Evolutionary conservation across 2,329 filamentous ascomycete species (phyloP).

Genomic region (Atkinsonella texensis): DNA sequence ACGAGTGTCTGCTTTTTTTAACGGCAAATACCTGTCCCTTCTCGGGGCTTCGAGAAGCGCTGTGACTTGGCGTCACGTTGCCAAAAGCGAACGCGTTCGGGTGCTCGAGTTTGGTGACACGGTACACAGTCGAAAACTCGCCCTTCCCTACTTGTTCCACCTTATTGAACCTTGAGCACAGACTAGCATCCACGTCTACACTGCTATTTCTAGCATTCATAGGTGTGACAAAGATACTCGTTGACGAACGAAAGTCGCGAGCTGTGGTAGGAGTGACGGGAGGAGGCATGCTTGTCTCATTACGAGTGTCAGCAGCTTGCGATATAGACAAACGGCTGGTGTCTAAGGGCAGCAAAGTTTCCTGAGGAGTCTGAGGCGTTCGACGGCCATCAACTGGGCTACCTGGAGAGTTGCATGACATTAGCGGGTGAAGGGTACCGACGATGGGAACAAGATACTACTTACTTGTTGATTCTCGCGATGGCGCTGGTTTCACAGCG

Average conservation of each 20-base stretch:
- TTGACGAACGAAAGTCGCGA: slow-evolving; percentile 37
- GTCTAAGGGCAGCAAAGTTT: slow-evolving; percentile 63
- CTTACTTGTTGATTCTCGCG: slow-evolving; percentile 34
- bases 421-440: slow-evolving; percentile 12
- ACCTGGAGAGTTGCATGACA: slow-evolving; percentile 27
- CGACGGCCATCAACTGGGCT: slow-evolving; percentile 47
- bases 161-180: slow-evolving; percentile 67
- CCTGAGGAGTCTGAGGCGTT: slow-evolving; percentile 70
- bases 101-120: slow-evolving; percentile 42
- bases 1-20: slow-evolving; percentile 80
- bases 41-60: slow-evolving; percentile 38
- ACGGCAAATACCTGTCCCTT: slow-evolving; percentile 68
- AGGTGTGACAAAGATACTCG: slow-evolving; percentile 49
- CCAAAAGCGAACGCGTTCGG: slow-evolving; percentile 25
- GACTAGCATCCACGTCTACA: slow-evolving; percentile 58
- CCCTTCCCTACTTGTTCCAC: slow-evolving; percentile 74
- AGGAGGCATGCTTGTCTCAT: slow-evolving; percentile 24
- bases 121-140: slow-evolving; percentile 89
- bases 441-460: slow-evolving; percentile 11
- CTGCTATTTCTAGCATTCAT: slow-evolving; percentile 57
- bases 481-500: slow-evolving; percentile 20
- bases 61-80: slow-evolving; percentile 33
- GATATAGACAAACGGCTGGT: slow-evolving; percentile 77
- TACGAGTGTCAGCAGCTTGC: slow-evolving; percentile 32
- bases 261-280: slow-evolving; percentile 74